A percentile compares a stretch with the other conserved stretches of the same genome.
phyloP scores from a whole-genome alignment of 2,329 filamentous ascomycete genomes.

The Colletotrichum limetticola region DNA sequence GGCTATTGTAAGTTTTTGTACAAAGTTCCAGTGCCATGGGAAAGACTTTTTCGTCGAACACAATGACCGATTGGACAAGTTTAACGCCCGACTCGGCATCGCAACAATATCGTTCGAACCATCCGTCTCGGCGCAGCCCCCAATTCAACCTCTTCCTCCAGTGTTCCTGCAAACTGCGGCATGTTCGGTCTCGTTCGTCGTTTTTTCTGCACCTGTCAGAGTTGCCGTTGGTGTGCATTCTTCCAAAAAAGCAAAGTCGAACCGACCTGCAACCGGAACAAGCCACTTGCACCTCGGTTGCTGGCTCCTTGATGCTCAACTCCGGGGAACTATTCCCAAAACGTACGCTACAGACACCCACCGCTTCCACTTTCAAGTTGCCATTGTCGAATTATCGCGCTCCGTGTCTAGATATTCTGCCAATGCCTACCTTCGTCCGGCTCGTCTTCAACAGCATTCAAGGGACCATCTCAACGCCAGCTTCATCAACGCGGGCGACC shows the following conservation, averaged over 20 bases:
- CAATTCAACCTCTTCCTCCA: not conserved
- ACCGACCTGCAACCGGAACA: not conserved
- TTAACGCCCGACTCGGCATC: constrained; percentile 3
- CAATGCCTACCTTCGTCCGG: not conserved
- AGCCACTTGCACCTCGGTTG: not conserved
- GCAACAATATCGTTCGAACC: not conserved
- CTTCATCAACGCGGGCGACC: not conserved
- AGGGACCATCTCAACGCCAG: not conserved
- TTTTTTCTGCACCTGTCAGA: constrained; percentile 22
- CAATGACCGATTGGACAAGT: not conserved
- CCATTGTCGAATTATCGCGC: not conserved
- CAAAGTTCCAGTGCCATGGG: too few species aligned
- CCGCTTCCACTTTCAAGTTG: not conserved
- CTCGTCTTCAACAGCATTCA: not conserved
- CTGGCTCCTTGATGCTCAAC: not conserved
- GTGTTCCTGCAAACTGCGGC: not conserved
- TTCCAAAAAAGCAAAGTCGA: not conserved
- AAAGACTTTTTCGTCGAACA: not conserved
- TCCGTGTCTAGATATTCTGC: not conserved
- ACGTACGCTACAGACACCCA: not conserved
- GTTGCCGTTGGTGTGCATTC: constrained; percentile 1
- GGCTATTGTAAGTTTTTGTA: too few species aligned
- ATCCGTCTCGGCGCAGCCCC: not conserved
- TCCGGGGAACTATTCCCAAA: not conserved
- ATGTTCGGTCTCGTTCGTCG: not conserved